Percentiles rank a stretch among this genome's conserved stretches.
Evolutionary conservation across 345 rosid genomes (phyloP).

Genomic region (Gynandropsis gynandra): DNA sequence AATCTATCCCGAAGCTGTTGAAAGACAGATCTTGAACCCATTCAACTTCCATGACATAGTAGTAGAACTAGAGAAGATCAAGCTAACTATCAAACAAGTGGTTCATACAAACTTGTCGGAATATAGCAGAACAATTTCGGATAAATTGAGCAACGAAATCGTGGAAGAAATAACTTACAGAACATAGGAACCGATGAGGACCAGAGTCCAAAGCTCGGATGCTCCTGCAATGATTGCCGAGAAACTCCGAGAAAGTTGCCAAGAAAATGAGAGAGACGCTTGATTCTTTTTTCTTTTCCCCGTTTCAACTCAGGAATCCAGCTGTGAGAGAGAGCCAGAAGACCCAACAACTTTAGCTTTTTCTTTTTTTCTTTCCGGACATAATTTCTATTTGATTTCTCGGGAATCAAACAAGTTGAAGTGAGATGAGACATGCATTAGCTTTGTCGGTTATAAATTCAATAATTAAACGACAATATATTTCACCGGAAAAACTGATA

Average conservation of each 20-base stretch:
- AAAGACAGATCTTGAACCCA: conserved; percentile 6
- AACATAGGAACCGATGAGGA: no score
- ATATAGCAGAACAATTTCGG: neutral
- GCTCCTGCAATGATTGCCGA: neutral
- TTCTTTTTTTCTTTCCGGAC: no score
- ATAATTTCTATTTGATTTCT: no score
- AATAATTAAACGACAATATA: no score
- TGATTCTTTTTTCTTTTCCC: neutral
- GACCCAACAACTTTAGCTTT: no score
- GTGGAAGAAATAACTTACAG: no score
- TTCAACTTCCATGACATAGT: neutral
- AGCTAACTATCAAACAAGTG: neutral
- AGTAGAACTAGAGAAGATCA: neutral
- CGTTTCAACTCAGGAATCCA: neutral
- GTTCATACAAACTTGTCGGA: neutral
- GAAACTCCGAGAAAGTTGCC: neutral
- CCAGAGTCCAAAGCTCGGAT: neutral
- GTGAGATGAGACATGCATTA: no score
- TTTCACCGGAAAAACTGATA: no score
- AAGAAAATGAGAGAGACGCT: neutral
- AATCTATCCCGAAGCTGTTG: neutral
- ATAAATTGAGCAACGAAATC: neutral
- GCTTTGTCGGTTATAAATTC: no score
- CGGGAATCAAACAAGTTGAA: no score
- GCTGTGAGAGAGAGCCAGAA: conserved; percentile 3